A percentile compares a stretch with the other conserved stretches of the same genome.
Evolutionary conservation across 441 rosid genomes (phyloP).

Genomic region (Breynia disticha): DNA sequence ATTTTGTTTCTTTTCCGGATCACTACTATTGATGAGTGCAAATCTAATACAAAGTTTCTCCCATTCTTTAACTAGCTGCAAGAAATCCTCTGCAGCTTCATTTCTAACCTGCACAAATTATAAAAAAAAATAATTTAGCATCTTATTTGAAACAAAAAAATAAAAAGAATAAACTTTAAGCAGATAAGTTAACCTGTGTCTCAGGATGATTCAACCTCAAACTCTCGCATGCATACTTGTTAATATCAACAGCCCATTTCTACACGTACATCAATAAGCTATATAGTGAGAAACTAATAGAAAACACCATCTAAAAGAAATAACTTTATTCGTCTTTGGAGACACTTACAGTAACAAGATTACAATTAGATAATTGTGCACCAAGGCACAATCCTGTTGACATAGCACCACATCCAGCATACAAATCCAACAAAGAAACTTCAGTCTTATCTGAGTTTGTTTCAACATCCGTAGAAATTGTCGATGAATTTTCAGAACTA

Average conservation of each 20-base stretch:
- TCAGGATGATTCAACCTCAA: slow-evolving; percentile 52
- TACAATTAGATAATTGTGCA: slow-evolving; percentile 38
- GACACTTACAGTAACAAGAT: slow-evolving; percentile 52
- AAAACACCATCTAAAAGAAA: not conserved
- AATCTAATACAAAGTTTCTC: slow-evolving; percentile 38
- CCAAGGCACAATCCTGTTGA: slow-evolving; percentile 78
- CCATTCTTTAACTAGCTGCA: slow-evolving; percentile 51
- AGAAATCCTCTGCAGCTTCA: slow-evolving; percentile 50
- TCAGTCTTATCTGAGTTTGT: slow-evolving; percentile 12
- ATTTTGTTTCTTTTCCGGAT: slow-evolving; percentile 15
- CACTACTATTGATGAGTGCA: slow-evolving; percentile 20
- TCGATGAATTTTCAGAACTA: slow-evolving; percentile 35
- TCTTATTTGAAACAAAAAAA: not conserved
- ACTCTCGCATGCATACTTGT: slow-evolving; percentile 47
- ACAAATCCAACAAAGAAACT: slow-evolving; percentile 46
- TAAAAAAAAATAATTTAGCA: not conserved
- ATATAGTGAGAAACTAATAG: not conserved
- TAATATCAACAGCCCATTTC: slow-evolving; percentile 80
- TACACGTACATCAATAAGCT: slow-evolving; percentile 13
- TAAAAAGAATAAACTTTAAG: not conserved
- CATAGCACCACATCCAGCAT: slow-evolving; percentile 88
- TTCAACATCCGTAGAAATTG: slow-evolving; percentile 40
- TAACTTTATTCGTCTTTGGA: not conserved
- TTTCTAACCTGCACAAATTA: slow-evolving; percentile 46
- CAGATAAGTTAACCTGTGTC: slow-evolving; percentile 32